These are phyloP conservation scores for Saraca asoca DNA, from an alignment of 331 rosid species.

Conservation along the genomic window DNA sequence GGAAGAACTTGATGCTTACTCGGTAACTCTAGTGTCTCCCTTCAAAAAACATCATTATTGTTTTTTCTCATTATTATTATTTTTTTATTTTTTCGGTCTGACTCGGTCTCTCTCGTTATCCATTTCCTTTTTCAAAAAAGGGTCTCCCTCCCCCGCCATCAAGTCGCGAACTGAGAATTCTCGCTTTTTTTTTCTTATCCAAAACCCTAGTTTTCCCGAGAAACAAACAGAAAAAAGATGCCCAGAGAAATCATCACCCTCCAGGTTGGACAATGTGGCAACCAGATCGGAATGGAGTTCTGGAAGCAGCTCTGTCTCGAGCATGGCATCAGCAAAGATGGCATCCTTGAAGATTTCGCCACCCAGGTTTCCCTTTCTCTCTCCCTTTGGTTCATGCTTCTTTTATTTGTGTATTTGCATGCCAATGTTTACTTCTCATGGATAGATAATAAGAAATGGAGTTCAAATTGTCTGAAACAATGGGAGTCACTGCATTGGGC, in stretches of 20 bases:
- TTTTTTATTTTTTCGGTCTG: no score
- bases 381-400: not conserved
- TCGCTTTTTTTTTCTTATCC: not conserved
- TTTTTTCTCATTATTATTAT: no score
- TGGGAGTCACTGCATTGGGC: not conserved
- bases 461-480: not conserved
- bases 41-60: not conserved
- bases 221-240: conserved; percentile 46
- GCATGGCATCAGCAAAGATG: conserved; percentile 97
- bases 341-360: conserved; percentile 97
- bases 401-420: not conserved
- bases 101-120: not conserved
- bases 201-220: conserved; percentile 52
- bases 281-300: conserved; percentile 99
- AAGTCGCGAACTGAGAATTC: not conserved
- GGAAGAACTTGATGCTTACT: no score
- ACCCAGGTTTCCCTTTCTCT: conserved; percentile 64
- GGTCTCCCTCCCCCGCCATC: not conserved
- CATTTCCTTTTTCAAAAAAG: conserved; percentile 18
- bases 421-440: no score
- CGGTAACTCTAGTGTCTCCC: no score
- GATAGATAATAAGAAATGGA: not conserved
- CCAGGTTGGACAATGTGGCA: conserved; percentile 98
- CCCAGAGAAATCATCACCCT: conserved; percentile 94
- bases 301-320: conserved; percentile 99